phyloP scores from a whole-genome alignment of 2,329 filamentous ascomycete genomes.

The Zalaria obscura region DNA sequence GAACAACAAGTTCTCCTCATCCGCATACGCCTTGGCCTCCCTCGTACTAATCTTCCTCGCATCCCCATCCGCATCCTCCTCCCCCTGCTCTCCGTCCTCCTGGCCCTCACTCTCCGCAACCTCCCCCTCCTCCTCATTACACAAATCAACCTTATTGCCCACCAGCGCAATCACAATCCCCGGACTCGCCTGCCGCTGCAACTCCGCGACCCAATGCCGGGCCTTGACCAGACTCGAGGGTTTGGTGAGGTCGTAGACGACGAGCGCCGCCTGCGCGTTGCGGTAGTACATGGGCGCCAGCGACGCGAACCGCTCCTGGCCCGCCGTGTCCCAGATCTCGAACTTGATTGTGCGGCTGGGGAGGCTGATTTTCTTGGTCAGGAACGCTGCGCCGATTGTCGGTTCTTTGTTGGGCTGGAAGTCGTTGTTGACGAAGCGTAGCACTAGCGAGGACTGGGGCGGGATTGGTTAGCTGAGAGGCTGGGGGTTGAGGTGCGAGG shows the following conservation, averaged over 20 bases:
- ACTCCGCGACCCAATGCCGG: conserved; percentile 96
- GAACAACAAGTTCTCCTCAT: conserved; percentile 87
- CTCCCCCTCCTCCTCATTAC: conserved; percentile 34
- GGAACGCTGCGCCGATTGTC: conserved; percentile 94
- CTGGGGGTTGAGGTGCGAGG: not conserved
- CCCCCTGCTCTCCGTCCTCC: conserved; percentile 31
- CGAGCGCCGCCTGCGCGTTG: conserved; percentile 92
- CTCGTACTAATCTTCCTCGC: conserved; percentile 81
- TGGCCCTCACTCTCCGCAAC: conserved; percentile 26
- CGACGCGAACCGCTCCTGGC: conserved; percentile 92
- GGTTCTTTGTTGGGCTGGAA: conserved; percentile 99
- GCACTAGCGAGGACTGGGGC: conserved; percentile 80
- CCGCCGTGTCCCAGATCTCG: conserved; percentile 91
- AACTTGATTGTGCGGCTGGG: conserved; percentile 64
- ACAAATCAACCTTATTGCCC: conserved; percentile 88
- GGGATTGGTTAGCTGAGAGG: not conserved
- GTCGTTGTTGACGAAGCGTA: conserved; percentile 98
- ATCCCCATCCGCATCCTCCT: conserved; percentile 52
- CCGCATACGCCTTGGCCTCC: conserved; percentile 83
- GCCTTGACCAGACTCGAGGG: conserved; percentile 90
- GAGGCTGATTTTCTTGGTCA: conserved; percentile 97
- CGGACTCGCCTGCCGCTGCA: conserved; percentile 88
- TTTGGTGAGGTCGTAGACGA: conserved; percentile 98
- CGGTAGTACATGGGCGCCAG: conserved; percentile 99
- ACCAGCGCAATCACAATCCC: conserved; percentile 96